Evolutionary conservation across 2,329 filamentous ascomycete species (phyloP).

Genomic region (Akanthomyces lecanii): DNA sequence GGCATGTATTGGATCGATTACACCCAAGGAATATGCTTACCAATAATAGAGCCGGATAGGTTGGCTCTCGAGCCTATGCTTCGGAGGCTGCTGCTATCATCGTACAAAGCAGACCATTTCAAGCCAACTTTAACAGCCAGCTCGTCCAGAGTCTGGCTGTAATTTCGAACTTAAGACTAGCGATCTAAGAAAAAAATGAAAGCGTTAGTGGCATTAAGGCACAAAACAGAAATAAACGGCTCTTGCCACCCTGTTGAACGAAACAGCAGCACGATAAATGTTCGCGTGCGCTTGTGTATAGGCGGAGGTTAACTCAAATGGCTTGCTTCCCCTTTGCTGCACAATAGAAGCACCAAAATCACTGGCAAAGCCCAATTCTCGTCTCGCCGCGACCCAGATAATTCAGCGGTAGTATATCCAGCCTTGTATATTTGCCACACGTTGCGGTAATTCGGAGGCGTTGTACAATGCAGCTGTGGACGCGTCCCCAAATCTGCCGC

Average conservation of each 20-base stretch:
- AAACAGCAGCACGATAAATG: slow-evolving; percentile 3
- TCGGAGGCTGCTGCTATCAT: not conserved
- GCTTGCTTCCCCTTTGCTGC: not conserved
- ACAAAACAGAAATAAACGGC: not conserved
- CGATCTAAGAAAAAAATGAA: not conserved
- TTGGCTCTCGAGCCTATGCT: not conserved
- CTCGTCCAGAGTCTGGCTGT: not conserved
- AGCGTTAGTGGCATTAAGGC: not conserved
- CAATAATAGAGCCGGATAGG: not conserved
- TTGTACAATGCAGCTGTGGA: not conserved
- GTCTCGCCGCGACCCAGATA: not conserved
- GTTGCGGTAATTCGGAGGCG: not conserved
- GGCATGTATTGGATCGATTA: too few relatives aligned
- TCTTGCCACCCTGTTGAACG: slow-evolving; percentile 8
- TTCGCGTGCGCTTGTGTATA: not conserved
- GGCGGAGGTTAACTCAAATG: not conserved
- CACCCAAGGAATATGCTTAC: not conserved
- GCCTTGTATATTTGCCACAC: slow-evolving; percentile 1
- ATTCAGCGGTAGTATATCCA: slow-evolving; percentile 1
- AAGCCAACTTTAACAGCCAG: not conserved
- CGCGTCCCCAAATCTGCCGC: not conserved
- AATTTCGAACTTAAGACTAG: slow-evolving; percentile 1
- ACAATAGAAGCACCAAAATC: not conserved
- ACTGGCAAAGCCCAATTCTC: not conserved
- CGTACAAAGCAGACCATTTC: not conserved